Evolutionary conservation across 1,139 yeast genomes (phyloP), one percentile per base, ranked within the genome.

Genomic region (Pichia sp.): DNA sequence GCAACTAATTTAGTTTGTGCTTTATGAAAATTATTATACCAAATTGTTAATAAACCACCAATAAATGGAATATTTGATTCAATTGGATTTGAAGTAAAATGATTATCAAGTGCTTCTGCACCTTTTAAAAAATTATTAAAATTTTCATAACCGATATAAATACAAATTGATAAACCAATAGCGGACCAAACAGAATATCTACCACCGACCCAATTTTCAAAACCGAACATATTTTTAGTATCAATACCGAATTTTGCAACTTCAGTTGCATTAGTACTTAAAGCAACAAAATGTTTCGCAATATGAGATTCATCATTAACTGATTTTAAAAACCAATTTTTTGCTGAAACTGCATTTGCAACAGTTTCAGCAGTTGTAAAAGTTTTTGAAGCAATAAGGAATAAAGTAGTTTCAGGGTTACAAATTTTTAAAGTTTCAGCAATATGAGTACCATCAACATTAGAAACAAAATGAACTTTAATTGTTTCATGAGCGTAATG

Each of bases 141-240:
- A 76, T 88, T 86, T 53, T 91, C 97, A 64, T 65, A 91, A 50
- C 98, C 98, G 66, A 91, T 82, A 77, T 84, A 91, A 58, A 91
- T 70, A 57, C 95, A 95, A 50, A 91, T 91, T 27, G 96, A 86
- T 57, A 91, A 78, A 50, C 98, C 98, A 66, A 91, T 91, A 52
- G 98, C 93, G 33, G 96, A 86, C 98, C 98, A 91, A 47, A 91
- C 98, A 21, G 97, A 89, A 79, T 91, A 91, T 69, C 98, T 83
- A 61, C 98, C 98, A 61, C 98, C 98, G 50, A 91, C 98, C 98
- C 98, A 91, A 71, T 72, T 82, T 67, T 88, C 96, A 61, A 91
- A 91, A 48, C 95, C 97, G 69, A 91, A 91, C 98, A 91, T 91
- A 74, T 91, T 91, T 66, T 80, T 83, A 64, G 96, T 80, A 72